Conservation (phyloP, 1,139 yeast genomes). For the Pichia sp. region DNA sequence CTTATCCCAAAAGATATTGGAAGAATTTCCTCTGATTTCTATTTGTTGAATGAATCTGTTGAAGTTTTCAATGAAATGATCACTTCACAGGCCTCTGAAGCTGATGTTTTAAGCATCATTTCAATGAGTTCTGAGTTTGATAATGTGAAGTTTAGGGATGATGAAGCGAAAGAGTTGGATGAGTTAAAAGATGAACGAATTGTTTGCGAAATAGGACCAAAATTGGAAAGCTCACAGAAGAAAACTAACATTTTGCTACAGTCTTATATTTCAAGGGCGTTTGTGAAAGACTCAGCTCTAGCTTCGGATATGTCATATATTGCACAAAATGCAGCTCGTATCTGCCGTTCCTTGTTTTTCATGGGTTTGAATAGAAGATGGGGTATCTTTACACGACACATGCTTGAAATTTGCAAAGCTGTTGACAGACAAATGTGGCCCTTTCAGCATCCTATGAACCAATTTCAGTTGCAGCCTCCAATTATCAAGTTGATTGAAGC, state of each 20-base stretch:
- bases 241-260: constrained; percentile 87
- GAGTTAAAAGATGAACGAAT: constrained; percentile 54
- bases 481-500: constrained; percentile 59
- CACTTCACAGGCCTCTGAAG: constrained; percentile 83
- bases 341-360: constrained; percentile 82
- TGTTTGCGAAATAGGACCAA: constrained; percentile 83
- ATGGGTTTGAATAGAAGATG: constrained; percentile 84
- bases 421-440: constrained; percentile 85
- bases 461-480: constrained; percentile 72
- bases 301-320: constrained; percentile 87
- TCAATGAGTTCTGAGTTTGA: constrained; percentile 95
- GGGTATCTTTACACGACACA: constrained; percentile 73
- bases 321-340: constrained; percentile 93
- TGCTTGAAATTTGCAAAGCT: constrained; percentile 79
- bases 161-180: constrained; percentile 72
- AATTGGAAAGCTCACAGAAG: constrained; percentile 70
- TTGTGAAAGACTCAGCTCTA: constrained; percentile 72
- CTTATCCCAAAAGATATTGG: constrained; percentile 87
- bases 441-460: constrained; percentile 84
- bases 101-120: constrained; percentile 83
- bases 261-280: constrained; percentile 75
- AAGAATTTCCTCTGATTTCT: constrained; percentile 90
- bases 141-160: constrained; percentile 81
- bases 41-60: constrained; percentile 75
- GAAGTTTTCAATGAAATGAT: constrained; percentile 86